A percentile compares a stretch with the other conserved stretches of the same genome.
phyloP scores from a whole-genome alignment of 176 grass and related monocot species.

The Ensete ventricosum region DNA sequence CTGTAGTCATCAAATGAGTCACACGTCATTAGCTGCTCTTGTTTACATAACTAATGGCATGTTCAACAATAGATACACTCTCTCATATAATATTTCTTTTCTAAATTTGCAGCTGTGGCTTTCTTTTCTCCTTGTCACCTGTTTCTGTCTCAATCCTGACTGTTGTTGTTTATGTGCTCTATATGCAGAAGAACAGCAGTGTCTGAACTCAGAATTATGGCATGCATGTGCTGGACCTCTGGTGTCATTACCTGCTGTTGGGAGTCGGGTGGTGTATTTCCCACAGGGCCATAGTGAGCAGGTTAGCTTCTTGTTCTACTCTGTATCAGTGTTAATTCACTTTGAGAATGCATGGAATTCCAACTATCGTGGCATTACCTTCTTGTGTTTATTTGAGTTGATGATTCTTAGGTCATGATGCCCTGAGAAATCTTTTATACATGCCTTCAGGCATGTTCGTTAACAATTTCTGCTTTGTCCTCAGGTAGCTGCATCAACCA shows the following conservation, averaged over 20 bases:
- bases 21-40: no score
- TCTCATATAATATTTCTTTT: neutral
- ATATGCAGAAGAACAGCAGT: slow-evolving; percentile 63
- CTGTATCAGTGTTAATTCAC: neutral
- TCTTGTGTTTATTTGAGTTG: neutral
- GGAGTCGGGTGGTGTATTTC: slow-evolving; percentile 92
- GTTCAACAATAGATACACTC: neutral
- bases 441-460: neutral
- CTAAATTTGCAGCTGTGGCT: neutral
- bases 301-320: slow-evolving; percentile 21
- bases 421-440: neutral
- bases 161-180: neutral
- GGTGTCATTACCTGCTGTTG: slow-evolving; percentile 78
- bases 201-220: slow-evolving; percentile 94
- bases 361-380: neutral
- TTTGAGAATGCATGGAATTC: neutral
- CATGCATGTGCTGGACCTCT: slow-evolving; percentile 96
- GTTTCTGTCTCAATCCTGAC: neutral
- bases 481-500: slow-evolving; percentile 90
- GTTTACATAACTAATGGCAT: no score
- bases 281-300: slow-evolving; percentile 96
- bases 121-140: neutral
- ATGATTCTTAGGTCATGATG: neutral
- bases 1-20: no score
- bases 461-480: slow-evolving; percentile 13